Conservation (phyloP, 176 grass and related monocot species). For the Zizania latifolia region DNA sequence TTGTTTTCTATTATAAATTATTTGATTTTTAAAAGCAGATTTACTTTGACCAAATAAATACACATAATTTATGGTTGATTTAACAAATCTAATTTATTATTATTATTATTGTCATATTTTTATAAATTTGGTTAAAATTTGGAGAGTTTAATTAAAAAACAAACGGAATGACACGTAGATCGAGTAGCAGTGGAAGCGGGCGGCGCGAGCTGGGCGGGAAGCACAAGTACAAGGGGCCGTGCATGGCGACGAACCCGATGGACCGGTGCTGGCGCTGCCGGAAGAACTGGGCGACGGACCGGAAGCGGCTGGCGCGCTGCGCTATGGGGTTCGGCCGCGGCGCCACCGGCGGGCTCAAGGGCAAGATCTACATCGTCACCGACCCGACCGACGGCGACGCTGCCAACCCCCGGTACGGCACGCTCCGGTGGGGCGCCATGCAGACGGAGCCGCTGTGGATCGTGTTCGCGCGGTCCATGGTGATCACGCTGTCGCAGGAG, state of each 20-base stretch:
- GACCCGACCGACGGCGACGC: slow-evolving; percentile 46
- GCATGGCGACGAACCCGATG: slow-evolving; percentile 69
- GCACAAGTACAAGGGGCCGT: too few species aligned
- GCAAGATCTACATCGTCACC: slow-evolving; percentile 43
- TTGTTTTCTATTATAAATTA: too few species aligned
- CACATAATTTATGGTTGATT: too few species aligned
- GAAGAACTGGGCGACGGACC: slow-evolving; percentile 38
- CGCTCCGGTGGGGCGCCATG: slow-evolving; percentile 49
- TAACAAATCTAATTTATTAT: too few species aligned
- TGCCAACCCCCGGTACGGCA: slow-evolving; percentile 25
- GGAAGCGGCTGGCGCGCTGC: slow-evolving; percentile 49
- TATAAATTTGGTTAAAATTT: too few species aligned
- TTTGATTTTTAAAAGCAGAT: too few species aligned
- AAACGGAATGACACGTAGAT: too few species aligned
- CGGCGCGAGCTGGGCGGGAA: too few species aligned
- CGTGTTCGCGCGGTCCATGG: slow-evolving; percentile 57
- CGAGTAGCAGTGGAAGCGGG: too few species aligned
- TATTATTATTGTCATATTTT: too few species aligned
- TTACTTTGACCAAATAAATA: too few species aligned
- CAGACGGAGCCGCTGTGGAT: slow-evolving; percentile 63
- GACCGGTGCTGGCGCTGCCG: slow-evolving; percentile 75
- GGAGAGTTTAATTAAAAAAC: too few species aligned
- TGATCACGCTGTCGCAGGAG: slow-evolving; percentile 43
- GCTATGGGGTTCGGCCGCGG: slow-evolving; percentile 43
- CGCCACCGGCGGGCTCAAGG: slow-evolving; percentile 26